Base-by-base conservation (phyloP, 805 yeast genomes). In the Nakazawaea holstii region DNA sequence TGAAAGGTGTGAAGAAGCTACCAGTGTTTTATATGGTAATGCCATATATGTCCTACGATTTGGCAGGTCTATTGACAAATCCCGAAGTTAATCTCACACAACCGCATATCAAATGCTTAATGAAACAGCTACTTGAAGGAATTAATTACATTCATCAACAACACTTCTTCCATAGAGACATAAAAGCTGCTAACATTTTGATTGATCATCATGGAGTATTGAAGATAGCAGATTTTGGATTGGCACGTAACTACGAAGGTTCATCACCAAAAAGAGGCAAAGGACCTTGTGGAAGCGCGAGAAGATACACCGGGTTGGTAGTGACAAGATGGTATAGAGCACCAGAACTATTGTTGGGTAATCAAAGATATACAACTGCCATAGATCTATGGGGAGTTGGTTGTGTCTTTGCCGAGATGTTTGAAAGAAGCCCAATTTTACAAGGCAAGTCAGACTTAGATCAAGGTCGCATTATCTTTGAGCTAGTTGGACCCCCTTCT, bases 261-360 rank as follows among this genome's bases (percentile, higher is more conserved):
- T 59, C 65, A 1, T 62, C 67, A 2, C 44, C 48, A 4, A 49
- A 31, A 0, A 49, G 58, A 10, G 37, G 53, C 6, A 52, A 59
- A 1, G 53, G 52, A 1, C 82, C 82, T 0, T 82, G 83, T 2
- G 82, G 82, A 3, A 82, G 82, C 0, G 70, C 66, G 44, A 61
- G 72, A 42, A 68, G 68, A 17, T 79, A 79, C 55, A 79, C 84
- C 0, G 82, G 79, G 1, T 58, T 79, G 46, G 99, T 94, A 2
- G 98, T 94, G 35, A 94, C 99, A 0, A 68, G 99, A 53, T 94
- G 99, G 99, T 94, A 95, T 65, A 73, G 99, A 49, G 95, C 99
- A 1, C 99, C 98, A 0, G 99, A 92, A 62, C 72, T 94, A 15
- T 73, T 94, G 13, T 67, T 94, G 45, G 97, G 97, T 3, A 95